phyloP scores from a whole-genome alignment of 495 filamentous ascomycete species.

The Jackrogersella multiformis region DNA sequence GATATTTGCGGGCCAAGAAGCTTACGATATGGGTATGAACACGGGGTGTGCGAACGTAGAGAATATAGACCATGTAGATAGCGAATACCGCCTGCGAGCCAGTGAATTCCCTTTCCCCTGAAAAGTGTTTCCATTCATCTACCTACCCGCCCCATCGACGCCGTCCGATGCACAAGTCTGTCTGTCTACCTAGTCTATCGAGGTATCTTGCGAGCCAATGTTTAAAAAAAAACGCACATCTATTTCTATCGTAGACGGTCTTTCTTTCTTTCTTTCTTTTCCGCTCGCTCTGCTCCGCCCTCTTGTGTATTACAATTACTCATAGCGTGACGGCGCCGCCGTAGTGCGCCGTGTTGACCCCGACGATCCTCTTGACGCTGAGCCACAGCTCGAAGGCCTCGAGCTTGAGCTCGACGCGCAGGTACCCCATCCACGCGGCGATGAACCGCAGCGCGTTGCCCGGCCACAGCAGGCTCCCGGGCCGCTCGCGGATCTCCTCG shows the following conservation, averaged over 20 bases:
- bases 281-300: neutral
- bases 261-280: too few species aligned
- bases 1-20: too few species aligned
- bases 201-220: slow-evolving; percentile 14
- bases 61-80: neutral
- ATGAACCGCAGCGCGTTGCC: slow-evolving; percentile 58
- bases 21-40: too few species aligned
- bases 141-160: slow-evolving; percentile 1
- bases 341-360: slow-evolving; percentile 36
- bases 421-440: slow-evolving; percentile 60
- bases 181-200: too few species aligned
- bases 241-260: slow-evolving; percentile 8
- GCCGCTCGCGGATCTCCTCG: slow-evolving; percentile 65
- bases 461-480: slow-evolving; percentile 59
- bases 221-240: neutral
- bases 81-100: too few species aligned
- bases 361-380: slow-evolving; percentile 58
- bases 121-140: neutral
- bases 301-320: neutral
- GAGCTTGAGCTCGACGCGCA: slow-evolving; percentile 63
- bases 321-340: slow-evolving; percentile 28
- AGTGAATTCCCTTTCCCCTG: too few species aligned
- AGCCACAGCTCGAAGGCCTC: slow-evolving; percentile 69
- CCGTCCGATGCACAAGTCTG: slow-evolving; percentile 22
- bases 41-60: too few species aligned